phyloP scores from a whole-genome alignment of 2,329 filamentous ascomycete species.

The Verticillium isaacii region DNA sequence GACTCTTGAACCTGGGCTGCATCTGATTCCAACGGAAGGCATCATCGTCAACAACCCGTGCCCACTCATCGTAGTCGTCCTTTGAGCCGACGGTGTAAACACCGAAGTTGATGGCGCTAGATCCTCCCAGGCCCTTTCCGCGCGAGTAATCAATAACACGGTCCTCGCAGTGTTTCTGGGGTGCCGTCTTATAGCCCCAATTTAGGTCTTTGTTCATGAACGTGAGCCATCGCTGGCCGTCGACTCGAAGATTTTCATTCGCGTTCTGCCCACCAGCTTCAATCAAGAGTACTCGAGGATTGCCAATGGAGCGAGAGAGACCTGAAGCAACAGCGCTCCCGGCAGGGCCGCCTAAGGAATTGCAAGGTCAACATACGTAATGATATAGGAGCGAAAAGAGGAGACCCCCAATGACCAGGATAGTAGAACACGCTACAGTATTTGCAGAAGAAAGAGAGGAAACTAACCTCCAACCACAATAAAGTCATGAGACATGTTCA shows the following conservation, averaged over 20 bases:
- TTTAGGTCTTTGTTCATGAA: conserved; percentile 44
- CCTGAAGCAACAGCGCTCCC: conserved; percentile 51
- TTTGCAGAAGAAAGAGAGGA: too few relatives aligned
- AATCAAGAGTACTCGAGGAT: conserved; percentile 52
- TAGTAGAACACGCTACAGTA: too few relatives aligned
- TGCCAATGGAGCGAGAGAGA: conserved; percentile 40
- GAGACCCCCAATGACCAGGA: too few relatives aligned
- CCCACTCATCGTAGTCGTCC: conserved; percentile 61
- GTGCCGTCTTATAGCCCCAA: conserved; percentile 45
- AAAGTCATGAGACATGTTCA: background rate
- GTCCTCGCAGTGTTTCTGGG: conserved; percentile 36
- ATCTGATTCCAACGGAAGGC: conserved; percentile 50
- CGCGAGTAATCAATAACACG: conserved; percentile 44
- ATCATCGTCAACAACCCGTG: conserved; percentile 48
- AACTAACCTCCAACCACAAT: background rate
- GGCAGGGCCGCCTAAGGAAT: conserved; percentile 49
- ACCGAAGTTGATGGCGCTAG: conserved; percentile 49
- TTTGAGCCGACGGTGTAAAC: conserved; percentile 49
- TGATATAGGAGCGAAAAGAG: too few relatives aligned
- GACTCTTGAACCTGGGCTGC: conserved; percentile 40
- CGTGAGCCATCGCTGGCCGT: conserved; percentile 51
- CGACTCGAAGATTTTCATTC: conserved; percentile 39
- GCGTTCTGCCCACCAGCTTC: conserved; percentile 53
- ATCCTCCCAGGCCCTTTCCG: conserved; percentile 46
- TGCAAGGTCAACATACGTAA: background rate